Evolutionary conservation across 2,329 filamentous ascomycete genomes (phyloP), one percentile per base, ranked within the genome.

Genomic region (Fusarium miscanthi): DNA sequence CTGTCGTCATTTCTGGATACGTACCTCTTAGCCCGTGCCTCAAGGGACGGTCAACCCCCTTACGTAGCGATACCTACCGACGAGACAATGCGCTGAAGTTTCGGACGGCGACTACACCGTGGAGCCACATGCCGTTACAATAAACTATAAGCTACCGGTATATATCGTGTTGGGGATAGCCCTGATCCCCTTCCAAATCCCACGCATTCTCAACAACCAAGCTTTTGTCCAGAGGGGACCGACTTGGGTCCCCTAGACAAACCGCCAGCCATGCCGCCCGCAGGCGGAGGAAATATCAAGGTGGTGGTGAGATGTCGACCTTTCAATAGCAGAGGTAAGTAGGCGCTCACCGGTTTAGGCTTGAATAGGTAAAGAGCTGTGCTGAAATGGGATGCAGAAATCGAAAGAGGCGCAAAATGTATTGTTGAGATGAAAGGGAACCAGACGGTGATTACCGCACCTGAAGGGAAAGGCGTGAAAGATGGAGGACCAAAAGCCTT

Each of bases 251-350:
- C 81, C 81, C 80, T 75, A 71, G 73, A 73, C 74, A 65, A 69
- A 66, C 63, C 65, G 70, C 74, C 75, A 77, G 74, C 59, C 78
- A 83, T 83, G 82, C 78, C 82, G 75, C 82, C 86, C 69, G 85
- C 89, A 77, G 93, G 93, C 80, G 94, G 93, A 85, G 95, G 96
- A 81, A 99, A 99, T 81, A 99, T 99, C 84, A 99, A 99, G 91
- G 96, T 99, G 86, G 96, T 99, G 87, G 96, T 99, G 87, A 91
- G 96, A 85, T 92, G 93, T 78, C 91, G 96, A 81, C 96, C 96
- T 56, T 99, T 99, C 86, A 99, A 99, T 83, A 91, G 90, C 80
- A 91, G 95, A 95, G 94, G 94, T 95, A 87, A 66, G 86, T 76
- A 46, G 62, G 62, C 41, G 51, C 53, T 38, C 23, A 40, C 31